Evolutionary conservation across 345 rosid genomes (phyloP).

Genomic region (Nasturtium officinale): DNA sequence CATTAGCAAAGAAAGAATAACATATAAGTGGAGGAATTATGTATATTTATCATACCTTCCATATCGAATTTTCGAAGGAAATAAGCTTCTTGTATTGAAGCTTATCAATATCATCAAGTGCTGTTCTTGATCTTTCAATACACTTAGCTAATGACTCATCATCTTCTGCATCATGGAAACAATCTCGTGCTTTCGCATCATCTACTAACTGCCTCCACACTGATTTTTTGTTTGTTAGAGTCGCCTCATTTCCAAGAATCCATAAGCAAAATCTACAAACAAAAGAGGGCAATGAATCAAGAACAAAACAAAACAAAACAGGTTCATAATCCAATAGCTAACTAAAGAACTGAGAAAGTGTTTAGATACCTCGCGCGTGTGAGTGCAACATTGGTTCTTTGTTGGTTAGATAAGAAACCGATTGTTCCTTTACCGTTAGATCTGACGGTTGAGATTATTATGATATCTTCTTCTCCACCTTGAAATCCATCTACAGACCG

Average conservation of each 20-base stretch:
- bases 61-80: slow-evolving; percentile 38
- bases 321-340: not conserved
- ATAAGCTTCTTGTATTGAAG: slow-evolving; percentile 31
- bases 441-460: slow-evolving; percentile 58
- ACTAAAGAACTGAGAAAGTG: not conserved
- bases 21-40: not conserved
- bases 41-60: slow-evolving; percentile 36
- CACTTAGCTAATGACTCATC: slow-evolving; percentile 40
- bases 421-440: slow-evolving; percentile 44
- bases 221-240: slow-evolving; percentile 40
- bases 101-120: slow-evolving; percentile 34
- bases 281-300: not conserved
- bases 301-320: not conserved
- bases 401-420: slow-evolving; percentile 49
- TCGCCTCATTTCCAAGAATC: slow-evolving; percentile 54
- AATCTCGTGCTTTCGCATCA: slow-evolving; percentile 44
- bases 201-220: slow-evolving; percentile 45
- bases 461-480: slow-evolving; percentile 57
- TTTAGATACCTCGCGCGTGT: slow-evolving; percentile 50
- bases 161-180: slow-evolving; percentile 48
- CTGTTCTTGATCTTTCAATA: slow-evolving; percentile 36
- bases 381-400: slow-evolving; percentile 49
- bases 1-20: not conserved
- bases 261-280: slow-evolving; percentile 47
- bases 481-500: slow-evolving; percentile 58